phyloP scores from a whole-genome alignment of 768 basidiomycete species.

The Lentinus brumalis region DNA sequence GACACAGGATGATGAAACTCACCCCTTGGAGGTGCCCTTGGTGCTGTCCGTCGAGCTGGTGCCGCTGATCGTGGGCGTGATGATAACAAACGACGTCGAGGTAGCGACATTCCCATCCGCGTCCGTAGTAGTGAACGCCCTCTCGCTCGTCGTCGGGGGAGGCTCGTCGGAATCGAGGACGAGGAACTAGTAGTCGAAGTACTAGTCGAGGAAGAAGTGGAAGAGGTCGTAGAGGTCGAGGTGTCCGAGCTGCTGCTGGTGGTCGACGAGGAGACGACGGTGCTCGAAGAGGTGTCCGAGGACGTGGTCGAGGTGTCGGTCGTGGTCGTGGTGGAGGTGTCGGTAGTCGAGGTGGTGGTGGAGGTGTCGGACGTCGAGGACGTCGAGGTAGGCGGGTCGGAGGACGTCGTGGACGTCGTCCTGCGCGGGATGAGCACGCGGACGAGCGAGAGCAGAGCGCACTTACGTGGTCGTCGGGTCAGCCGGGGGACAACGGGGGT shows the following conservation, averaged over 20 bases:
- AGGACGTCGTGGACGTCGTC: background rate
- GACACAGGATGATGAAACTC: conserved; percentile 5
- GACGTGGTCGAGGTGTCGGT: conserved; percentile 1
- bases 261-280: background rate
- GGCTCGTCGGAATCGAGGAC: background rate
- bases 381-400: conserved; percentile 3
- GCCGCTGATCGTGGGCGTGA: conserved; percentile 1
- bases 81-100: conserved; percentile 6
- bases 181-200: background rate
- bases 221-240: background rate
- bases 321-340: conserved; percentile 4
- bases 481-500: background rate
- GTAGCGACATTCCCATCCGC: background rate
- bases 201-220: background rate
- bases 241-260: background rate
- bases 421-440: conserved; percentile 4
- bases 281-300: background rate
- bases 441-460: background rate
- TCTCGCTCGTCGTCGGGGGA: conserved; percentile 3
- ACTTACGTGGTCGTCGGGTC: background rate
- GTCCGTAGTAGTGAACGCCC: background rate
- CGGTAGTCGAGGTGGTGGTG: background rate
- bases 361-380: conserved; percentile 1
- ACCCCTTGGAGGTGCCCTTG: conserved; percentile 15
- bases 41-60: background rate